Conservation (phyloP, 805 yeast species). For the Ogataea nakhonphanomensis region DNA sequence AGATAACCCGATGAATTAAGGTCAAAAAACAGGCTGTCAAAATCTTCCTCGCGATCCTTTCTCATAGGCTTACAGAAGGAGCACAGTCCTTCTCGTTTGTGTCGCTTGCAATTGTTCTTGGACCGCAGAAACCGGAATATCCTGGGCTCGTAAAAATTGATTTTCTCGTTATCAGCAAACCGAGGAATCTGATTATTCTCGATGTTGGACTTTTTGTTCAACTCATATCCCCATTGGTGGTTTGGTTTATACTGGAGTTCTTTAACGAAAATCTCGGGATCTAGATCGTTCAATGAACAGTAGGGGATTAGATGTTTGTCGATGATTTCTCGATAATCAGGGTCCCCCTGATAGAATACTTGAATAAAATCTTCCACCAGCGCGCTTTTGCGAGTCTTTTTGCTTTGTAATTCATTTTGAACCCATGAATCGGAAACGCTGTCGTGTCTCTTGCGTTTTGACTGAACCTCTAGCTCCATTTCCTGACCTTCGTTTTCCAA, state of each 20-base stretch:
- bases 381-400: slow-evolving; percentile 8
- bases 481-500: slow-evolving; percentile 4
- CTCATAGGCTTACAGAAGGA: slow-evolving; percentile 21
- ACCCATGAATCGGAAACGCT: neutral
- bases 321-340: slow-evolving; percentile 9
- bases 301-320: slow-evolving; percentile 16
- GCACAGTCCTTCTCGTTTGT: slow-evolving; percentile 22
- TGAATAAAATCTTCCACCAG: slow-evolving; percentile 13
- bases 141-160: slow-evolving; percentile 19
- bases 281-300: slow-evolving; percentile 14
- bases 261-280: slow-evolving; percentile 8
- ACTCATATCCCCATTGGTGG: slow-evolving; percentile 10
- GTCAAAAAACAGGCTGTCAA: slow-evolving; percentile 17
- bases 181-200: neutral
- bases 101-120: slow-evolving; percentile 9
- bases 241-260: slow-evolving; percentile 2
- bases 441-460: neutral
- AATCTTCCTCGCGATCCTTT: slow-evolving; percentile 8
- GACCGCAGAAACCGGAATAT: slow-evolving; percentile 14
- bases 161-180: slow-evolving; percentile 5
- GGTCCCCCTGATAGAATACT: slow-evolving; percentile 9
- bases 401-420: neutral
- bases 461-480: neutral
- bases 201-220: slow-evolving; percentile 12
- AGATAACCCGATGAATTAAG: slow-evolving; percentile 25